Conservation (phyloP, 257 asterid species). For the Scutellaria minor region DNA sequence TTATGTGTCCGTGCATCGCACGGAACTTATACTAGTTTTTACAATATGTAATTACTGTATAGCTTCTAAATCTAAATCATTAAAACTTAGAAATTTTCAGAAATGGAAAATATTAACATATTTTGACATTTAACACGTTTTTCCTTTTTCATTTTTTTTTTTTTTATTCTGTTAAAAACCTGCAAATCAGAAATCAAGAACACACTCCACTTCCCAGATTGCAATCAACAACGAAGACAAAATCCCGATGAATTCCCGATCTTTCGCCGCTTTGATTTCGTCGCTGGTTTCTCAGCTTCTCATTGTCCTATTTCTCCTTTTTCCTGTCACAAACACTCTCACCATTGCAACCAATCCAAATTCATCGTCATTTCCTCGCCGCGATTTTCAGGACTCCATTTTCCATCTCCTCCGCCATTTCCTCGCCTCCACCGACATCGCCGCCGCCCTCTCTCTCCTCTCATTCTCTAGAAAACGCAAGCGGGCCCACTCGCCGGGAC, state of each 20-base stretch:
- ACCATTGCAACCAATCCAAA: slow-evolving; percentile 2
- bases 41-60: too few species aligned
- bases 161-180: not conserved
- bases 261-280: slow-evolving; percentile 64
- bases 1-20: too few species aligned
- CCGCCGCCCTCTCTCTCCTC: slow-evolving; percentile 47
- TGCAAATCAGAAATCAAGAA: not conserved
- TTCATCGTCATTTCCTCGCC: slow-evolving; percentile 35
- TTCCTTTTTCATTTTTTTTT: not conserved
- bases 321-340: slow-evolving; percentile 46
- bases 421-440: slow-evolving; percentile 54
- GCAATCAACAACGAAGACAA: slow-evolving; percentile 30
- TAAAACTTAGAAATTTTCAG: too few species aligned
- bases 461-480: slow-evolving; percentile 63
- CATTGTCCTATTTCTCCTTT: slow-evolving; percentile 45
- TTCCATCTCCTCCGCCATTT: slow-evolving; percentile 56
- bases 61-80: too few species aligned
- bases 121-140: slow-evolving; percentile 1
- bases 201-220: not conserved
- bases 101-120: too few species aligned
- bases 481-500: slow-evolving; percentile 39
- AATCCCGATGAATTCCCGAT: slow-evolving; percentile 45
- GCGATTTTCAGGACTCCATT: slow-evolving; percentile 28
- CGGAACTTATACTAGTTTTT: too few species aligned
- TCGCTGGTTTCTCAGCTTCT: slow-evolving; percentile 62